phyloP scores from a whole-genome alignment of 2,329 filamentous ascomycete genomes.

The Colletotrichum lentis region DNA sequence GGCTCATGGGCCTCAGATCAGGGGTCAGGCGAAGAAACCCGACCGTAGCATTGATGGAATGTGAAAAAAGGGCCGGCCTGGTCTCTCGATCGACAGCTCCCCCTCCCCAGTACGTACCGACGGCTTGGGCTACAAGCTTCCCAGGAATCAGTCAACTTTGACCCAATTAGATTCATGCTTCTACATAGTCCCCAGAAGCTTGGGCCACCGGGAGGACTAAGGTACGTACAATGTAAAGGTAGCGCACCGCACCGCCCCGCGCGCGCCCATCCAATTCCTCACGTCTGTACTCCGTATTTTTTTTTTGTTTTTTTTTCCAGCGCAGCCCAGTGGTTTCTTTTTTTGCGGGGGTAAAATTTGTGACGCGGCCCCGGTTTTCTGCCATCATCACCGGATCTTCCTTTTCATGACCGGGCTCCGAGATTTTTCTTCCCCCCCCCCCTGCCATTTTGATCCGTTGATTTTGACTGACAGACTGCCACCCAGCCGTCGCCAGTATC shows the following conservation, averaged over 20 bases:
- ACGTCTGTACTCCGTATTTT: background rate
- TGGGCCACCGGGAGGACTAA: background rate
- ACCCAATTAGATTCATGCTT: conserved; percentile 2
- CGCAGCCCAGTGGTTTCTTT: background rate
- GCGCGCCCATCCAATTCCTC: conserved; percentile 4
- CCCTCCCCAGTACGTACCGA: conserved; percentile 8
- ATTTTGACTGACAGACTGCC: background rate
- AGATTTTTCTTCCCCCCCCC: background rate
- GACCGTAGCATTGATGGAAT: background rate
- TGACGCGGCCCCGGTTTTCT: conserved; percentile 38
- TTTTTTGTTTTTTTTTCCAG: conserved; percentile 19
- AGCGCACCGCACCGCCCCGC: conserved; percentile 15
- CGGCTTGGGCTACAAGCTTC: background rate
- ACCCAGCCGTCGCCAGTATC: background rate
- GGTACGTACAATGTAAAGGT: conserved; percentile 19
- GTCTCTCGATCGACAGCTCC: conserved; percentile 5
- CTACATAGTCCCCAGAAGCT: background rate
- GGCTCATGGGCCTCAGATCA: no score
- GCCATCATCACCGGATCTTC: conserved; percentile 30
- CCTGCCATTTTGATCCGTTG: background rate
- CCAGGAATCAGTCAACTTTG: conserved; percentile 1
- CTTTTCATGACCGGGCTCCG: conserved; percentile 1
- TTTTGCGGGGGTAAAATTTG: conserved; percentile 40
- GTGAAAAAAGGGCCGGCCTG: background rate
- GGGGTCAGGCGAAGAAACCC: no score